Base-by-base conservation (phyloP, 306 rosid species). In the Cyclanthera cordifolia region DNA sequence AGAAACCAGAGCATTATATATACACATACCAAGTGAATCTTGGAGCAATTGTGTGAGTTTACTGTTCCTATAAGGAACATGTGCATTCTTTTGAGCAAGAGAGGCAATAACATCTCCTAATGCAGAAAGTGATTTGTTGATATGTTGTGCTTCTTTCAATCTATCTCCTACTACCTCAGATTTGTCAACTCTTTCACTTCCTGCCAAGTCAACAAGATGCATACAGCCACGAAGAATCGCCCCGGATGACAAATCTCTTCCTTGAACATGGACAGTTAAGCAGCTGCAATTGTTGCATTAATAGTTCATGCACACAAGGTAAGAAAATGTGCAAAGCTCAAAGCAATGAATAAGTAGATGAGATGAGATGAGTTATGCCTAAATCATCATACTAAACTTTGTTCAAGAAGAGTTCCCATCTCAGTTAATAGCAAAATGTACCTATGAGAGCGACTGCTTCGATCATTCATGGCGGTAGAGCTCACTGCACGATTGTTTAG, bases 171-270 rank as follows among this genome's bases (percentile, higher is more conserved):
- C 86, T 43, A 84, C 99, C 76, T 90, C 97, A 3, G 97, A 86
- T 78, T 94, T 94, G 80, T 94, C 97, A 16, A 87, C 96, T 67
- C 99, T 86, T 73, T 94, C 99, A 77, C 99, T 94, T 77, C 99
- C 99, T 74, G 99, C 99, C 58, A 94, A 75, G 73, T 94, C 99
- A 82, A 94, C 96, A 28, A 90, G 86, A 83, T 94, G 99, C 95
- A 94, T 85, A 47, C 89, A 78, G 34, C 96, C 97, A 1, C 94
- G 96, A 65, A 90, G 70, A 11, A n/a, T 70, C 21, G 71, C 71
- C 71, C 94, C 91, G 6, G 96, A 82, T 32, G 88, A 79, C 76
- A 84, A 76, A 83, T 88, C 88, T 72, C 48, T 88, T 71, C 99
- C 99, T 73, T 90, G 90, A 85, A 94, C 90, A 77, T 94, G 99